Conservation (phyloP, 805 yeast species). For the Kodamaea kaohsiungensis region DNA sequence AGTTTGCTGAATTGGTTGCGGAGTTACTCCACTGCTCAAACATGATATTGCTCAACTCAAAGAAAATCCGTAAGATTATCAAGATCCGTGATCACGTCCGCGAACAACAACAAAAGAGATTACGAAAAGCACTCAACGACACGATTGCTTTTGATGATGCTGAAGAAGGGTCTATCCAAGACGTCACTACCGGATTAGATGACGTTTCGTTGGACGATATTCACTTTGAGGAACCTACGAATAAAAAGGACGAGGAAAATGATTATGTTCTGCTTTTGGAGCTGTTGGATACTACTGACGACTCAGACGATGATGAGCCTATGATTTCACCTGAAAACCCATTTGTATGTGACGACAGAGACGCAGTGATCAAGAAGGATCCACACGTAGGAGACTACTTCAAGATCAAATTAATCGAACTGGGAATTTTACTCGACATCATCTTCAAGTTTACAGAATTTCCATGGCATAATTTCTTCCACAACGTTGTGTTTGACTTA, state of each 20-base stretch:
- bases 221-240: slow-evolving; percentile 20
- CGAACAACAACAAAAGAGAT: slow-evolving; percentile 38
- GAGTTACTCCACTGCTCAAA: slow-evolving; percentile 96
- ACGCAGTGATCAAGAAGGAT: slow-evolving; percentile 40
- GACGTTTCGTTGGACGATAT: slow-evolving; percentile 39
- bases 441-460: slow-evolving; percentile 73
- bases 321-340: slow-evolving; percentile 44
- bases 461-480: slow-evolving; percentile 98
- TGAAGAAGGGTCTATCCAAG: slow-evolving; percentile 17
- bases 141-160: slow-evolving; percentile 15
- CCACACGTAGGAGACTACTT: slow-evolving; percentile 86
- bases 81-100: slow-evolving; percentile 69
- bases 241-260: slow-evolving; percentile 19
- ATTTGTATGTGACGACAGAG: slow-evolving; percentile 39
- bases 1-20: slow-evolving; percentile 88
- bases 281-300: slow-evolving; percentile 31
- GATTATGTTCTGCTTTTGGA: slow-evolving; percentile 20
- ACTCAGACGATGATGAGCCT: slow-evolving; percentile 48
- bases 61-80: slow-evolving; percentile 66
- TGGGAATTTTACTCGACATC: slow-evolving; percentile 65
- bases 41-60: slow-evolving; percentile 86
- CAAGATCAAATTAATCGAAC: slow-evolving; percentile 80
- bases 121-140: slow-evolving; percentile 21
- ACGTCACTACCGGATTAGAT: slow-evolving; percentile 39
- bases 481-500: slow-evolving; percentile 94